Percentiles rank a stretch among this genome's conserved stretches.
These are phyloP conservation scores for Lobulomyces angularis DNA, from an alignment of 192 early-diverging fungal species.

Conservation along the genomic window DNA sequence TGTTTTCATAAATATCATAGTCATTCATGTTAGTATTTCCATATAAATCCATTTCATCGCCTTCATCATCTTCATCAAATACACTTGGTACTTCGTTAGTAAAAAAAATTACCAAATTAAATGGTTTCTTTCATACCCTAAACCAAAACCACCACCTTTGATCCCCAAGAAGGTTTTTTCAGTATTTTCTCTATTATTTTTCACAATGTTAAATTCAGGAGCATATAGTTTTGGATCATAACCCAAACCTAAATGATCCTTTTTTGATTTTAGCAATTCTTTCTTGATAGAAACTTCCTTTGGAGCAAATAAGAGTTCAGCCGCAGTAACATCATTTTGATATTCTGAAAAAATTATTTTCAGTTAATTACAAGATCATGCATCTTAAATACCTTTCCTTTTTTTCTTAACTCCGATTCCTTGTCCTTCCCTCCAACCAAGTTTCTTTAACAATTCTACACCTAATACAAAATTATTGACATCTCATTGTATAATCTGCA, in stretches of 20 bases:
- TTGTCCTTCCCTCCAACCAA: slow-evolving; percentile 85
- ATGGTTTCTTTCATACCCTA: background rate
- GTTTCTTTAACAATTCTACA: slow-evolving; percentile 51
- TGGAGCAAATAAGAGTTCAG: slow-evolving; percentile 49
- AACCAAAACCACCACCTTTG: slow-evolving; percentile 10
- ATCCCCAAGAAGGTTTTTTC: too few species aligned
- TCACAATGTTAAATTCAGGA: slow-evolving; percentile 40
- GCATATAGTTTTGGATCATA: slow-evolving; percentile 54
- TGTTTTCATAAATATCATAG: background rate
- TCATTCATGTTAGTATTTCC: slow-evolving; percentile 5
- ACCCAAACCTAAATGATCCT: slow-evolving; percentile 50
- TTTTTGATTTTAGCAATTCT: slow-evolving; percentile 33
- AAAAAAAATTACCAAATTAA: slow-evolving; percentile 5
- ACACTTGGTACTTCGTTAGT: slow-evolving; percentile 21
- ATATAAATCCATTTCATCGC: slow-evolving; percentile 3
- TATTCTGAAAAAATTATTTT: too few species aligned
- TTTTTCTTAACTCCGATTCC: slow-evolving; percentile 63
- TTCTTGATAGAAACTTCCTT: slow-evolving; percentile 35
- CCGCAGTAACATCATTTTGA: slow-evolving; percentile 38
- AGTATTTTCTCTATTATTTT: slow-evolving; percentile 1
- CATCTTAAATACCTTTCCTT: slow-evolving; percentile 14
- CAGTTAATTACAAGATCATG: too few species aligned
- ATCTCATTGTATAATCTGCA: background rate
- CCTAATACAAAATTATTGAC: slow-evolving; percentile 20
- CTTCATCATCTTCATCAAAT: slow-evolving; percentile 19